phyloP scores from a whole-genome alignment of 176 grass and related monocot genomes.

The Oryza officinalis region DNA sequence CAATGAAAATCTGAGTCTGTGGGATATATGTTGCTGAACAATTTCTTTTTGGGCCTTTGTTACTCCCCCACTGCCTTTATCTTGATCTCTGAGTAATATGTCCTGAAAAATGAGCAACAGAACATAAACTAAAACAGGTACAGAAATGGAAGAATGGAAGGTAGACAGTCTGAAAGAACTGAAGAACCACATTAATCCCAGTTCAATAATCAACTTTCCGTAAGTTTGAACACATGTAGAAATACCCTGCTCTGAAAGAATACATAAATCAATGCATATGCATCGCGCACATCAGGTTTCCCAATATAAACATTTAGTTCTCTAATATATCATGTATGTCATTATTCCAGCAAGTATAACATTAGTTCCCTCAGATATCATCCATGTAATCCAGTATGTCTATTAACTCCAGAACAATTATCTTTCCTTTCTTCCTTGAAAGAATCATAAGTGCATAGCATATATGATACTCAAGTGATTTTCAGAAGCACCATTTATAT shows the following conservation, averaged over 20 bases:
- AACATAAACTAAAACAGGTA: slow-evolving; percentile 12
- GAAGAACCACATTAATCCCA: not conserved
- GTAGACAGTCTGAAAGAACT: slow-evolving; percentile 1
- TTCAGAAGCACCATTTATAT: slow-evolving; percentile 10
- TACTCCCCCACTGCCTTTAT: slow-evolving; percentile 48
- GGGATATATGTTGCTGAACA: slow-evolving; percentile 79
- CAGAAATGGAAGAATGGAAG: not conserved
- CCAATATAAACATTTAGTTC: slow-evolving; percentile 1
- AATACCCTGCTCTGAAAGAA: slow-evolving; percentile 23
- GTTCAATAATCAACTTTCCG: slow-evolving; percentile 1
- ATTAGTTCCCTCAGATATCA: too few species aligned
- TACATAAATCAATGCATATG: slow-evolving; percentile 14
- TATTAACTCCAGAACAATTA: slow-evolving; percentile 25
- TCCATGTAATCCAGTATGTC: too few species aligned
- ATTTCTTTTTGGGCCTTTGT: slow-evolving; percentile 77
- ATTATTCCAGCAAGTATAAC: not conserved
- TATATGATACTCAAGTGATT: slow-evolving; percentile 6
- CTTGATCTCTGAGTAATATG: slow-evolving; percentile 97
- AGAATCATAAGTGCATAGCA: not conserved
- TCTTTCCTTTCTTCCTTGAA: not conserved
- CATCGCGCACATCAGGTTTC: not conserved
- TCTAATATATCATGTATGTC: not conserved
- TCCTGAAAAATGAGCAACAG: slow-evolving; percentile 59
- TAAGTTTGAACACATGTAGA: slow-evolving; percentile 12
- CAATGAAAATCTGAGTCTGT: slow-evolving; percentile 88